Base-by-base conservation (phyloP, 179 eudicot species). In the Silene vulgaris region DNA sequence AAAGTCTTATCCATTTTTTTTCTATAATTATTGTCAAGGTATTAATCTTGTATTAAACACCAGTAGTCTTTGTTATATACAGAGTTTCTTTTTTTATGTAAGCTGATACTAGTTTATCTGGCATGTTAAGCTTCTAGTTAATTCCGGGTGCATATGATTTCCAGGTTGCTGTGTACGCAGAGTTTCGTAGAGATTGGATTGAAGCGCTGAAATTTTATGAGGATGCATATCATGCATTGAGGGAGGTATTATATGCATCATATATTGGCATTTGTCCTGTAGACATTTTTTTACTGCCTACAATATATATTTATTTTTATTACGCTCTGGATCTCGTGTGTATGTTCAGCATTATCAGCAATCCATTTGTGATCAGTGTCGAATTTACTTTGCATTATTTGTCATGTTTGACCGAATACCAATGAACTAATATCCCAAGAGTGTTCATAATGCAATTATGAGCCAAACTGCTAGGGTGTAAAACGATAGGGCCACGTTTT, bases 141-240 rank as follows among this genome's bases (percentile, higher is more conserved):
- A 35, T 72, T 56, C 56, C 23, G 9, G 17, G 67, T 5, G 3
- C 52, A 35, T 69, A 23, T 74, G 61, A 76, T 73, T 81, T 87
- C 77, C 87, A 96, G 99, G 99, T 86, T 88, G 97, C 99, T 82
- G 91, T 96, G 32, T 89, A 90, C 85, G 99, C 99, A 72, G 99
- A 96, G 81, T 96, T 92, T 71, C 89, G 97, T 32, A 89, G 97
- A 80, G 99, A 96, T 80, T 96, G 99, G 99, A 89, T 86, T 78
- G 99, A 96, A 89, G 97, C 97, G 69, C 82, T 96, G 37, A 89
- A 89, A 80, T 78, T 85, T 63, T 96, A 93, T 59, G 99, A 96
- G 88, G 96, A 93, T 74, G 97, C 93, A 45, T 96, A 96, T 82
- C 88, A 89, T 77, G 84, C 89, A 40, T 73, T 96, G 65, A 87